phyloP scores from a whole-genome alignment of 2,329 filamentous ascomycete species.

The Piedraia hortae region DNA sequence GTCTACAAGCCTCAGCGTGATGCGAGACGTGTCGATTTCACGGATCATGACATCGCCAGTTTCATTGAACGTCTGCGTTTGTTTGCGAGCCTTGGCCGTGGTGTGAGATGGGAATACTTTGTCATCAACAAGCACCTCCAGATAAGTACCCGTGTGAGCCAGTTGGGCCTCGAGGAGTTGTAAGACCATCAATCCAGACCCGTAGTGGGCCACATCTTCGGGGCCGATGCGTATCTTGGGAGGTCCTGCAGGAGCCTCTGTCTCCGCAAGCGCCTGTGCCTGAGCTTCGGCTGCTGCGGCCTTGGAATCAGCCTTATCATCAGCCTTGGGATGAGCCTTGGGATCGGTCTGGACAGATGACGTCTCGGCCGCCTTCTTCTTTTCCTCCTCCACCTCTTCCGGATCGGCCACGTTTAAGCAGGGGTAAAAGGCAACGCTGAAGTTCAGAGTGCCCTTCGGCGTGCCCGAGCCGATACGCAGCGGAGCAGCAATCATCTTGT shows the following conservation, averaged over 20 bases:
- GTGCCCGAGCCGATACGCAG: slow-evolving; percentile 47
- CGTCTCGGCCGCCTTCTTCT: slow-evolving; percentile 3
- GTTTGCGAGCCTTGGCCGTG: slow-evolving; percentile 46
- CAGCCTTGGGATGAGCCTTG: slow-evolving; percentile 2
- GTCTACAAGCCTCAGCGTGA: slow-evolving; percentile 66
- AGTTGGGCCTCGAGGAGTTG: slow-evolving; percentile 77
- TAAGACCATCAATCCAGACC: slow-evolving; percentile 77
- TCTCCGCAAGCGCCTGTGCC: slow-evolving; percentile 1
- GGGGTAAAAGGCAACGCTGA: slow-evolving; percentile 72
- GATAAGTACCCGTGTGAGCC: slow-evolving; percentile 41
- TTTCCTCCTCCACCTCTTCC: slow-evolving; percentile 43
- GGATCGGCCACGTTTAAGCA: slow-evolving; percentile 69
- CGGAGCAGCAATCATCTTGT: slow-evolving; percentile 30
- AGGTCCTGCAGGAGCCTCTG: slow-evolving; percentile 15
- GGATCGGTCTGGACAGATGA: slow-evolving; percentile 6
- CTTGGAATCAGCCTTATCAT: slow-evolving; percentile 1
- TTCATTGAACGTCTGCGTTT: slow-evolving; percentile 53
- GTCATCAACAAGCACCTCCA: slow-evolving; percentile 85
- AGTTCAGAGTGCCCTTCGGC: slow-evolving; percentile 55
- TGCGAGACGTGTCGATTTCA: slow-evolving; percentile 83
- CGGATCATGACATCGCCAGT: slow-evolving; percentile 86
- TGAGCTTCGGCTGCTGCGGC: slow-evolving; percentile 1
- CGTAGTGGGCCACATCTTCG: slow-evolving; percentile 57
- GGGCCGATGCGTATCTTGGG: slow-evolving; percentile 54
- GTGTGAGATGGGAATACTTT: slow-evolving; percentile 75